phyloP scores from a whole-genome alignment of 202 grass and related monocot genomes.

The Thinopyrum obtusiflorum region DNA sequence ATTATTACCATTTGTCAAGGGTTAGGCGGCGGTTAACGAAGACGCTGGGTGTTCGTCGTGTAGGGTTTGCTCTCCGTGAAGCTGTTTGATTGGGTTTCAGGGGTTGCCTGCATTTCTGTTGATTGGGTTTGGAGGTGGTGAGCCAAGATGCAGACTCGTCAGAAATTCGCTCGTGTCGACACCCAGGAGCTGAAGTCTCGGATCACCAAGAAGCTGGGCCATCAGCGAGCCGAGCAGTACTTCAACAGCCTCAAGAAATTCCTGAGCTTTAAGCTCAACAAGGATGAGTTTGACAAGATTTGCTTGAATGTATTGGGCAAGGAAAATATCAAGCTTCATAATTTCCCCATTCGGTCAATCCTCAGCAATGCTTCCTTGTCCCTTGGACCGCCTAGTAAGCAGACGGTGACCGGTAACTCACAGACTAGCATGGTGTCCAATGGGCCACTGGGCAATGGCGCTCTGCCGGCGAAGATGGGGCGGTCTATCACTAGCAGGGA shows the following conservation, averaged over 20 bases:
- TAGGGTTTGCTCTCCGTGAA: slow-evolving; percentile 1
- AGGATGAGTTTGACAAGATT: slow-evolving; percentile 44
- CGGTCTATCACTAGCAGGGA: slow-evolving; percentile 43
- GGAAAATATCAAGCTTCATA: slow-evolving; percentile 46
- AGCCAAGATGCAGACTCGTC: slow-evolving; percentile 15
- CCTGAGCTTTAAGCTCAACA: slow-evolving; percentile 36
- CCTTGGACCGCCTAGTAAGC: slow-evolving; percentile 4
- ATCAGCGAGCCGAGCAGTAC: slow-evolving; percentile 30
- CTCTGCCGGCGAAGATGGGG: neutral
- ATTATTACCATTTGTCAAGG: neutral
- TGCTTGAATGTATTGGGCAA: slow-evolving; percentile 37
- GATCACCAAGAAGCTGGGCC: slow-evolving; percentile 35
- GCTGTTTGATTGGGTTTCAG: neutral
- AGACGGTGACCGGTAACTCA: slow-evolving; percentile 41
- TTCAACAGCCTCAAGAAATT: slow-evolving; percentile 40
- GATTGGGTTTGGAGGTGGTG: neutral
- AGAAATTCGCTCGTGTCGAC: slow-evolving; percentile 17
- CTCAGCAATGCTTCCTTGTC: slow-evolving; percentile 35
- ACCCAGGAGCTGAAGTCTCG: slow-evolving; percentile 39
- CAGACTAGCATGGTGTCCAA: slow-evolving; percentile 30
- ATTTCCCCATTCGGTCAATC: slow-evolving; percentile 38
- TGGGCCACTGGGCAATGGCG: slow-evolving; percentile 18
- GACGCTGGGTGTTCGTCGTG: neutral
- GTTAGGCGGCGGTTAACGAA: neutral
- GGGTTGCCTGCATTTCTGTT: neutral